phyloP scores from a whole-genome alignment of 164 flowering plant species.

The Vitis riparia region DNA sequence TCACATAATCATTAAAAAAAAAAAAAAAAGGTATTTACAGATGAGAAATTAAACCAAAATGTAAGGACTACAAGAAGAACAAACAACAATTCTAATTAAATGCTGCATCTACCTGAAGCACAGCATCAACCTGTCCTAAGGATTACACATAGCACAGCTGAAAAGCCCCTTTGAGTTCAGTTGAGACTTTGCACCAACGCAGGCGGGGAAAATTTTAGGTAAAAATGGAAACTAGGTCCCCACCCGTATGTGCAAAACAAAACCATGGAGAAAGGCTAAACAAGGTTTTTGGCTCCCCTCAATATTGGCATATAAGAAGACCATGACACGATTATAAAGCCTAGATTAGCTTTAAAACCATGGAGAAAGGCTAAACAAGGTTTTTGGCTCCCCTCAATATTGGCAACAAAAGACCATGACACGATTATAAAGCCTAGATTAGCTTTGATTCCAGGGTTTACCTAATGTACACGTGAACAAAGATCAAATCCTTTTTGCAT shows the following conservation, averaged over 20 bases:
- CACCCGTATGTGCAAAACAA: background rate
- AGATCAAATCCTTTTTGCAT: constrained; percentile 33
- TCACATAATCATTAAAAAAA: too few species aligned
- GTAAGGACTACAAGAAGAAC: too few species aligned
- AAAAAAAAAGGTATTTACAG: too few species aligned
- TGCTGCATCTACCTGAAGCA: background rate
- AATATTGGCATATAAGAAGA: background rate
- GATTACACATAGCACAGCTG: background rate
- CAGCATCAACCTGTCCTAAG: background rate
- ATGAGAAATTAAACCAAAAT: too few species aligned
- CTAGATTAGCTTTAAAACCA: background rate
- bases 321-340: background rate
- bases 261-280: background rate
- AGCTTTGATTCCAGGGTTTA: constrained; percentile 3
- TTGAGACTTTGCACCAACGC: background rate
- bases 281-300: background rate
- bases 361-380: background rate
- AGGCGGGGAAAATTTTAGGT: background rate
- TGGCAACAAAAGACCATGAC: background rate
- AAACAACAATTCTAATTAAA: too few species aligned
- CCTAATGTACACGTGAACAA: constrained; percentile 18
- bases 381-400: background rate
- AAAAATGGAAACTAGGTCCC: background rate
- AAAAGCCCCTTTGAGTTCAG: background rate
- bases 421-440: background rate